phyloP scores from a whole-genome alignment of 2,329 filamentous ascomycete species.

The Trichoderma atroviride region DNA sequence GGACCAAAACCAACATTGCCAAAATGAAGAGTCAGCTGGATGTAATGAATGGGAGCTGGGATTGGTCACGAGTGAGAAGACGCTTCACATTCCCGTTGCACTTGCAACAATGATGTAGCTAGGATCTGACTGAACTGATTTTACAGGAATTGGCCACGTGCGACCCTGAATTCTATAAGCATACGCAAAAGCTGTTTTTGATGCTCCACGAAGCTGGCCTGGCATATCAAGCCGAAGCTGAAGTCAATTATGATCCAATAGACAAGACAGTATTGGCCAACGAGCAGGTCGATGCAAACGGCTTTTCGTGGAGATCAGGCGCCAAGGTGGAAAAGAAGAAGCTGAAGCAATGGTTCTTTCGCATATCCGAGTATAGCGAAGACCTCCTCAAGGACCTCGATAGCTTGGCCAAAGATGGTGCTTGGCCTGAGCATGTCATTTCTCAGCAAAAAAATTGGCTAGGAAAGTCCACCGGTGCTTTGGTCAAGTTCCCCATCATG shows the following conservation, averaged over 20 bases:
- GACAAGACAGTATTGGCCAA: slow-evolving; percentile 90
- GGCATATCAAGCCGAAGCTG: slow-evolving; percentile 79
- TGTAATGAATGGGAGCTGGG: slow-evolving; percentile 78
- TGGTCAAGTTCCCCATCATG: slow-evolving; percentile 69
- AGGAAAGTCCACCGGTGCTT: slow-evolving; percentile 74
- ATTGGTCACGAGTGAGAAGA: slow-evolving; percentile 78
- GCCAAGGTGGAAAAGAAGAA: slow-evolving; percentile 78
- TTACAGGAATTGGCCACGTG: slow-evolving; percentile 79
- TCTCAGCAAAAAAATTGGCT: slow-evolving; percentile 89
- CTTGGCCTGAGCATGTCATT: slow-evolving; percentile 82
- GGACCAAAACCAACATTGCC: slow-evolving; percentile 79
- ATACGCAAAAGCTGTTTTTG: slow-evolving; percentile 84
- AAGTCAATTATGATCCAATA: slow-evolving; percentile 89
- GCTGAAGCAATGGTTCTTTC: slow-evolving; percentile 88
- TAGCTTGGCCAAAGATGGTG: slow-evolving; percentile 60
- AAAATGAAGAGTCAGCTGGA: slow-evolving; percentile 83
- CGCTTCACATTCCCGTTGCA: not conserved
- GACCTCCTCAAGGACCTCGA: slow-evolving; percentile 72
- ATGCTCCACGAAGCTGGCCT: slow-evolving; percentile 73
- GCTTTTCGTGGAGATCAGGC: slow-evolving; percentile 83
- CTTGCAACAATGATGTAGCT: not conserved
- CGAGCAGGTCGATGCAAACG: slow-evolving; percentile 87
- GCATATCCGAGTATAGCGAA: slow-evolving; percentile 78
- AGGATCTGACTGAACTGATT: not conserved
- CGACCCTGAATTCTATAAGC: slow-evolving; percentile 83